Conservation (phyloP, 1,139 yeast species). For the Taphrina wiesneri region DNA sequence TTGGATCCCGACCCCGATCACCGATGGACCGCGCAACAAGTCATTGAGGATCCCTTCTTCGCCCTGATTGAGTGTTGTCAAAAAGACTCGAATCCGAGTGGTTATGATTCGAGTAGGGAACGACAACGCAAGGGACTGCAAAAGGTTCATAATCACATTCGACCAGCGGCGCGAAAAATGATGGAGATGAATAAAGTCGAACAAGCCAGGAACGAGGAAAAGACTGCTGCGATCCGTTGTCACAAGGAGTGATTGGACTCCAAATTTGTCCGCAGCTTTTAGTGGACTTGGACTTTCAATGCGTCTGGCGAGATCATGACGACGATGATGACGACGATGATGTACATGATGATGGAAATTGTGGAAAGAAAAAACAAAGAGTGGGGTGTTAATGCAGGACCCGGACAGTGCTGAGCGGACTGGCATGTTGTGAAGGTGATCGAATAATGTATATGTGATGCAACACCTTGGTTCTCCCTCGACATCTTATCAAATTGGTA, state of each 20-base stretch:
- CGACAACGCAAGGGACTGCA: conserved; percentile 23
- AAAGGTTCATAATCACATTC: conserved; percentile 30
- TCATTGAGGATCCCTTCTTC: conserved; percentile 39
- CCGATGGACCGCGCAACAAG: conserved; percentile 39
- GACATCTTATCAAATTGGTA: too few relatives aligned
- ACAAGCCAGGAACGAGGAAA: conserved; percentile 22
- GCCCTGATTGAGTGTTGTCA: conserved; percentile 39
- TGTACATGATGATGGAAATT: too few relatives aligned
- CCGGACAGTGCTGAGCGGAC: too few relatives aligned
- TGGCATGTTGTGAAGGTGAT: too few relatives aligned
- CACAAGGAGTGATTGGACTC: too few relatives aligned
- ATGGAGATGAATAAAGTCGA: conserved; percentile 34
- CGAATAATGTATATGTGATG: neutral
- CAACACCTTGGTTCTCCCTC: too few relatives aligned
- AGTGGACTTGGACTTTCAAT: too few relatives aligned
- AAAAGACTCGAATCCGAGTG: conserved; percentile 25
- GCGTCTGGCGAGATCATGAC: too few relatives aligned
- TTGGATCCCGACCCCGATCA: conserved; percentile 41
- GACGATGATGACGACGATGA: too few relatives aligned
- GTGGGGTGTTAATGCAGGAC: too few relatives aligned
- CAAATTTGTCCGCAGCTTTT: too few relatives aligned
- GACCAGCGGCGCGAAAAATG: conserved; percentile 38
- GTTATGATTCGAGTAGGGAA: conserved; percentile 18
- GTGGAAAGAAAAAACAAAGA: too few relatives aligned
- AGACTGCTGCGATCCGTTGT: conserved; percentile 1